Evolutionary conservation across 129 eudicot genomes (phyloP), one percentile per base, ranked within the genome.

Genomic region (Erigeron canadensis): DNA sequence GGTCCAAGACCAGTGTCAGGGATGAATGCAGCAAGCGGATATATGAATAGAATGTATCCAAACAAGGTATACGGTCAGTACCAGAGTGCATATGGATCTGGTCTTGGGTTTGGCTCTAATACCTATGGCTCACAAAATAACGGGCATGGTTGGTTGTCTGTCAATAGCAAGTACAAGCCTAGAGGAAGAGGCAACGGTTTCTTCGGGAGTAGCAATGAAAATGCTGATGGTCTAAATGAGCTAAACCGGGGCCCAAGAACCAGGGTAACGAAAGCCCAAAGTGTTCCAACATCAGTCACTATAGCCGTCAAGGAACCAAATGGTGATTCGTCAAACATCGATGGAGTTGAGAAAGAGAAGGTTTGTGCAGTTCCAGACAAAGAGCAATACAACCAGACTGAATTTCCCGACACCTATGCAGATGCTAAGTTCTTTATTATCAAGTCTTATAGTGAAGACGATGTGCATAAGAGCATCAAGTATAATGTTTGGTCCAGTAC

Each of bases 401-500:
- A 91, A 63, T 88, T 88, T 12, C 84, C 92, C 0, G 91, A 83
- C 15, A 81, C 70, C 10, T 91, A 82, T 70, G 50, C 74, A 1
- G 95, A 91, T 66, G 95, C 92, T 0, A 91, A 82, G 78, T 91
- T 91, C 41, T 91, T 72, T 53, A 73, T 91, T 10, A 88, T 91
- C n/a, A 91, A 88, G 63, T 87, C 97, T 0, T 91, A 87, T 19
- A 91, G 97, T 8, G 95, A 91, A 71, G 97, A 91, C 48, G 95
- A 91, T 82, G 95, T 91, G 44, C 95, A 91, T 45, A 91, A 91
- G 81, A 91, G 97, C 15, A 79, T 91, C 68, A 91, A 91, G 76
- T 88, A 91, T 77, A 85, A 81, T 64, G 86, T 88, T 18, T 91
- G 95, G 97, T 81, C 97, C 2, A 88, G 95, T 79, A 91, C 97